A percentile compares a stretch with the other conserved stretches of the same genome.
phyloP scores from a whole-genome alignment of 129 eudicot genomes.

The Erigeron canadensis region DNA sequence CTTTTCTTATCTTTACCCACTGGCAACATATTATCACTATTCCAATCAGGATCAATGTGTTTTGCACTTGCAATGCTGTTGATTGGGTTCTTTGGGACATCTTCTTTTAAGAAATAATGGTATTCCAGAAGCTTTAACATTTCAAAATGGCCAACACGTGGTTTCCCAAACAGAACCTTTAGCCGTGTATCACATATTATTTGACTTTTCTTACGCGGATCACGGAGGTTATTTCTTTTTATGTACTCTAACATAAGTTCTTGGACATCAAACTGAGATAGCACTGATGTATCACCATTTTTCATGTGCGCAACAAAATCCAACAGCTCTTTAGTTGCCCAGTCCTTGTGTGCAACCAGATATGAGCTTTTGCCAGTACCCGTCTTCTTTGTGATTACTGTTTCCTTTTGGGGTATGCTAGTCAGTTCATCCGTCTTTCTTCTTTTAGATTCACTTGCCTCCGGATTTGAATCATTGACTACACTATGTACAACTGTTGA shows the following conservation, averaged over 20 bases:
- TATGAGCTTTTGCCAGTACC: conserved; percentile 1
- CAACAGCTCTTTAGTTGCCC: conserved; percentile 84
- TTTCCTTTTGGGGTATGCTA: conserved; percentile 21
- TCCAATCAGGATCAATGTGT: conserved; percentile 39
- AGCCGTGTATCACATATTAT: conserved; percentile 79
- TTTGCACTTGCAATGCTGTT: conserved; percentile 31
- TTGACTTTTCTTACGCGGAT: conserved; percentile 78
- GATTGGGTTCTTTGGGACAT: conserved; percentile 42
- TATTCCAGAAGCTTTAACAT: conserved; percentile 88
- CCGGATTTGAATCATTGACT: conserved; percentile 37
- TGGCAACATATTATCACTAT: conserved; percentile 27
- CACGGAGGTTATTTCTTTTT: conserved; percentile 75
- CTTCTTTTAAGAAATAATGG: conserved; percentile 61
- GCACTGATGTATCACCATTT: conserved; percentile 70
- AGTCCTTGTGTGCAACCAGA: conserved; percentile 36
- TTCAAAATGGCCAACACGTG: conserved; percentile 78
- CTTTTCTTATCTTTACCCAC: conserved; percentile 49
- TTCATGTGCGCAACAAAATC: conserved; percentile 83
- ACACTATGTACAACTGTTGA: conserved; percentile 24
- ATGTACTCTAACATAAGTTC: conserved; percentile 72
- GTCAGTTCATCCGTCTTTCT: conserved; percentile 41
- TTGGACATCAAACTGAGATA: conserved; percentile 81
- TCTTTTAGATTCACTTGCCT: conserved; percentile 37
- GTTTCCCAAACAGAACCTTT: conserved; percentile 61
- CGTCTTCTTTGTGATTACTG: no score